phyloP scores from a whole-genome alignment of 2,329 filamentous ascomycete species.

The Paradendryphiella salina region DNA sequence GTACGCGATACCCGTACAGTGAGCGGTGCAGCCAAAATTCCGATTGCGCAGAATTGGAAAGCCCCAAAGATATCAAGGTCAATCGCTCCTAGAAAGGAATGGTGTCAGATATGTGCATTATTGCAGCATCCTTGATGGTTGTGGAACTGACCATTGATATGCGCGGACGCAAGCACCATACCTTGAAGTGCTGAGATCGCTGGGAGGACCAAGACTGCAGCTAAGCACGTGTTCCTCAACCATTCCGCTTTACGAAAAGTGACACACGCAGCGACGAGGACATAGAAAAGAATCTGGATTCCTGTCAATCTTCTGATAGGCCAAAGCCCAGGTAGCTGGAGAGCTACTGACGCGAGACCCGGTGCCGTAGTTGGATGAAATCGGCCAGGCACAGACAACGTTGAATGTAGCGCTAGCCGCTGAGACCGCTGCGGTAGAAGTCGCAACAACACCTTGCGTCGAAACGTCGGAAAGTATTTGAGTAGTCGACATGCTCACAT shows the following conservation, averaged over 20 bases:
- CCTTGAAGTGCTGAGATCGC: conserved; percentile 66
- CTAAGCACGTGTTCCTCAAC: conserved; percentile 65
- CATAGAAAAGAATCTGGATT: conserved; percentile 54
- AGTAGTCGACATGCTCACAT: conserved; percentile 45
- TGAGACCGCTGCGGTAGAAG: conserved; percentile 19
- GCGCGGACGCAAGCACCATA: conserved; percentile 63
- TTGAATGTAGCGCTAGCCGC: conserved; percentile 32
- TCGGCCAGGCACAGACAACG: conserved; percentile 61
- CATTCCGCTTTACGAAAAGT: conserved; percentile 64
- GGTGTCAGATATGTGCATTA: conserved; percentile 14
- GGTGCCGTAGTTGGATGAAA: conserved; percentile 61
- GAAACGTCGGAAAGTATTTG: conserved; percentile 29
- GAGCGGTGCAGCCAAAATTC: conserved; percentile 65
- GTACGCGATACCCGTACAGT: conserved; percentile 65
- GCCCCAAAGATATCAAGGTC: conserved; percentile 71
- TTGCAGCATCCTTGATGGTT: conserved; percentile 4
- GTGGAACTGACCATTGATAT: conserved; percentile 59
- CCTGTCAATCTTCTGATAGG: conserved; percentile 36
- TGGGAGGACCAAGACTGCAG: conserved; percentile 62
- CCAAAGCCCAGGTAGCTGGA: not conserved
- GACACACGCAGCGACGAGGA: conserved; percentile 63
- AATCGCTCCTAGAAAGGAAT: conserved; percentile 56
- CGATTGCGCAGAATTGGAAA: conserved; percentile 69
- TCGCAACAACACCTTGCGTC: conserved; percentile 13
- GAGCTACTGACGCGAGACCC: conserved; percentile 55